Percentiles rank a stretch among this genome's conserved stretches.
These are phyloP conservation scores for Grifola frondosa DNA, from an alignment of 1,284 basidiomycete species.

Conservation along the genomic window DNA sequence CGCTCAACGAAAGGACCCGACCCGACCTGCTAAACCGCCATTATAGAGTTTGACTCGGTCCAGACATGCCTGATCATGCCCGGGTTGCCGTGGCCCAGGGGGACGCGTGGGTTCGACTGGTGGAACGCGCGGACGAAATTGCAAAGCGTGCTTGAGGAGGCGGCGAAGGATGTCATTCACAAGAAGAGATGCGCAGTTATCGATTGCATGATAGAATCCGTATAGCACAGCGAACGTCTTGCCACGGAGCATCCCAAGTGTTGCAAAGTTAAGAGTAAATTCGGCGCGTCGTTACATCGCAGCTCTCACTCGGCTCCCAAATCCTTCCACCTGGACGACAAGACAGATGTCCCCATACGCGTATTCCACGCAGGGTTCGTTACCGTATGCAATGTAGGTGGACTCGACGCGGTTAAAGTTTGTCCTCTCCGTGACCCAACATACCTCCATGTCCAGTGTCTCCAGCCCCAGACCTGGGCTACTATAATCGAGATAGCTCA, in stretches of 20 bases:
- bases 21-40: too few relatives aligned
- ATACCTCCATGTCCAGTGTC: slow-evolving; percentile 2
- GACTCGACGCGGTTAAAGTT: slow-evolving; percentile 2
- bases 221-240: too few relatives aligned
- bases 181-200: slow-evolving; percentile 64
- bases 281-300: too few relatives aligned
- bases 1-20: too few relatives aligned
- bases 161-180: slow-evolving; percentile 51
- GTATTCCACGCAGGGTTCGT: slow-evolving; percentile 11
- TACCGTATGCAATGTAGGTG: slow-evolving; percentile 19
- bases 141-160: slow-evolving; percentile 45
- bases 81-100: slow-evolving; percentile 64
- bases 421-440: slow-evolving; percentile 17
- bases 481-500: neutral
- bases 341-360: slow-evolving; percentile 19
- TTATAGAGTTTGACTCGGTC: too few relatives aligned
- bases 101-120: slow-evolving; percentile 59
- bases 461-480: neutral
- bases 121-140: slow-evolving; percentile 41
- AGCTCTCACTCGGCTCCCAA: slow-evolving; percentile 3
- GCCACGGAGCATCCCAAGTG: too few relatives aligned
- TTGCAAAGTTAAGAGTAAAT: too few relatives aligned
- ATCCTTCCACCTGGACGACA: slow-evolving; percentile 12
- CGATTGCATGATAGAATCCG: slow-evolving; percentile 47
- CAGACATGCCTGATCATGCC: slow-evolving; percentile 59